Percentiles rank a stretch among this genome's conserved stretches.
Conservation (phyloP, 2,329 filamentous ascomycete genomes). For the Penicillium sp. region DNA sequence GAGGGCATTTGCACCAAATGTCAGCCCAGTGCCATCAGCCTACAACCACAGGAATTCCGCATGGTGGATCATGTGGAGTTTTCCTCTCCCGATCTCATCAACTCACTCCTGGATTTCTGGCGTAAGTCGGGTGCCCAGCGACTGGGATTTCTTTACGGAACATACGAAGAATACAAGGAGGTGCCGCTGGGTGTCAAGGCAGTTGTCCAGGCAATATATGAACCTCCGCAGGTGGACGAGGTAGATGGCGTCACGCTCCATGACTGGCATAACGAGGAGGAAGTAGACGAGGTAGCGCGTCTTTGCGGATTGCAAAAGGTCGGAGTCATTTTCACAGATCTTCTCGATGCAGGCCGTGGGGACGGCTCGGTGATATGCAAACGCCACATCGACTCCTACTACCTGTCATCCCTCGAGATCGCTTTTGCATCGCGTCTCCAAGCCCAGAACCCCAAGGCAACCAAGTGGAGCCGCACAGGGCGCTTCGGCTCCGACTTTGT, state of each 20-base stretch:
- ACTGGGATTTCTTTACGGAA: slow-evolving; percentile 84
- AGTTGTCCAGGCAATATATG: slow-evolving; percentile 93
- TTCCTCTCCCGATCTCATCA: slow-evolving; percentile 73
- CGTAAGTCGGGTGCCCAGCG: slow-evolving; percentile 77
- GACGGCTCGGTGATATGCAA: slow-evolving; percentile 91
- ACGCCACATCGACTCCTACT: slow-evolving; percentile 91
- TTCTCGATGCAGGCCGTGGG: slow-evolving; percentile 72
- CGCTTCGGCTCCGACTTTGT: slow-evolving; percentile 95
- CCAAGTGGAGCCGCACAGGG: slow-evolving; percentile 95
- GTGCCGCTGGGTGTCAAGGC: slow-evolving; percentile 93
- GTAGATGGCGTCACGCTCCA: slow-evolving; percentile 79
- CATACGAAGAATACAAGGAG: slow-evolving; percentile 83
- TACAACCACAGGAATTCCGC: slow-evolving; percentile 88
- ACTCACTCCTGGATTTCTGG: slow-evolving; percentile 90
- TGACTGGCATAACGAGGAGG: slow-evolving; percentile 77
- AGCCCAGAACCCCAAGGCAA: slow-evolving; percentile 78
- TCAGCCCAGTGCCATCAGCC: slow-evolving; percentile 90
- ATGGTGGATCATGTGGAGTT: slow-evolving; percentile 99
- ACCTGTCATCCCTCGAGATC: slow-evolving; percentile 85
- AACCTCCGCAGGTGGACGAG: slow-evolving; percentile 87
- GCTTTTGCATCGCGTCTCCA: slow-evolving; percentile 83
- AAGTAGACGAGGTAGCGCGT: slow-evolving; percentile 72
- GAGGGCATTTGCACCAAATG: slow-evolving; percentile 98
- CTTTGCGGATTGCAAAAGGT: slow-evolving; percentile 82
- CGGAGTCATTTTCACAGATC: slow-evolving; percentile 90